phyloP scores from a whole-genome alignment of 345 rosid species.

The Passiflora organensis region DNA sequence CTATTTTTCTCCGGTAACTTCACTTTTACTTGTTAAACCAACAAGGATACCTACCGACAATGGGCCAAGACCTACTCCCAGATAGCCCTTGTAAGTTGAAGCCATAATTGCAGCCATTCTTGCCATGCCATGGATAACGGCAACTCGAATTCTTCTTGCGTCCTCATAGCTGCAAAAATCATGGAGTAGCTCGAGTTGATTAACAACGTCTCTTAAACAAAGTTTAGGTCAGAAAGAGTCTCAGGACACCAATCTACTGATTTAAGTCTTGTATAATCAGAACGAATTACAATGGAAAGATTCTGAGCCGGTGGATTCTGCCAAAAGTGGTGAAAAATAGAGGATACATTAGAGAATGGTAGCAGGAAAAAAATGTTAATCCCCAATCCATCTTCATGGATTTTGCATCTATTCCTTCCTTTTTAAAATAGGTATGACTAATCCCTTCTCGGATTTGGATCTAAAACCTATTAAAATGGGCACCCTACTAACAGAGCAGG shows the following conservation, averaged over 20 bases:
- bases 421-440: no score
- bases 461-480: no score
- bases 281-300: no score
- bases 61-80: constrained; percentile 97
- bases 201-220: background rate
- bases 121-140: constrained; percentile 82
- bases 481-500: no score
- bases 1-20: background rate
- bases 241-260: background rate
- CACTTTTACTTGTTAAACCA: background rate
- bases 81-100: constrained; percentile 85
- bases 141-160: constrained; percentile 71
- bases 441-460: no score
- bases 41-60: constrained; percentile 48
- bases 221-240: background rate
- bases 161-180: constrained; percentile 56
- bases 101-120: constrained; percentile 97
- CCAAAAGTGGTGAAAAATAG: no score
- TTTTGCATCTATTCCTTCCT: no score
- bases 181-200: constrained; percentile 7
- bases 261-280: background rate
- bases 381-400: no score
- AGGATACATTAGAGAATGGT: no score
- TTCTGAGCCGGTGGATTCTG: no score
- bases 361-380: no score